These are phyloP conservation scores for Russula ochroleuca DNA, from an alignment of 768 basidiomycete genomes.

Conservation along the genomic window DNA sequence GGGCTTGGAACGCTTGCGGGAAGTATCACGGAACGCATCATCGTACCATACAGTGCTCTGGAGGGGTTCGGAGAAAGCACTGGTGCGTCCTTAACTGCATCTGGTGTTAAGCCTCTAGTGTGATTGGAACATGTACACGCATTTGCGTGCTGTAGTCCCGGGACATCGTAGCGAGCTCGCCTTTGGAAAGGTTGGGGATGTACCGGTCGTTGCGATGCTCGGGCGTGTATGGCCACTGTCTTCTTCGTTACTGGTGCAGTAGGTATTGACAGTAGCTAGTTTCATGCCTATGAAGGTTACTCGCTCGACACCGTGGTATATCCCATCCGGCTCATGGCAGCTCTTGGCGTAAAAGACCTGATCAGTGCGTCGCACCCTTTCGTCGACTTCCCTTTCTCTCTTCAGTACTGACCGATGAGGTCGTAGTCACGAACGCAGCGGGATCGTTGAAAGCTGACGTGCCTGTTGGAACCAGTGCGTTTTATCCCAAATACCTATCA, in stretches of 20 bases:
- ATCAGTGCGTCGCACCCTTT: constrained; percentile 51
- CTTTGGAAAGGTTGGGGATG: constrained; percentile 71
- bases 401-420: background rate
- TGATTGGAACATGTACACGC: background rate
- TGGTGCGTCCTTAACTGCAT: constrained; percentile 41
- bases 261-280: constrained; percentile 40
- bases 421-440: constrained; percentile 80
- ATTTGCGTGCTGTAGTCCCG: constrained; percentile 51
- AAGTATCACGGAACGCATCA: constrained; percentile 50
- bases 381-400: background rate
- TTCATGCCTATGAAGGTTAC: constrained; percentile 86
- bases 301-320: constrained; percentile 63
- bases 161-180: constrained; percentile 80
- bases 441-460: constrained; percentile 72
- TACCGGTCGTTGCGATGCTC: constrained; percentile 86
- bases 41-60: constrained; percentile 62
- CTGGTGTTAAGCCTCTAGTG: background rate
- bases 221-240: constrained; percentile 55
- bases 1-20: constrained; percentile 74
- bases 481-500: background rate
- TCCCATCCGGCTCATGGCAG: constrained; percentile 75
- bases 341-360: constrained; percentile 66
- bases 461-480: constrained; percentile 72
- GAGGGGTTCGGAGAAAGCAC: constrained; percentile 76
- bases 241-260: background rate